Conservation (phyloP, 352 stramenopile genomes). For the Globisporangium cylindrosporum region DNA sequence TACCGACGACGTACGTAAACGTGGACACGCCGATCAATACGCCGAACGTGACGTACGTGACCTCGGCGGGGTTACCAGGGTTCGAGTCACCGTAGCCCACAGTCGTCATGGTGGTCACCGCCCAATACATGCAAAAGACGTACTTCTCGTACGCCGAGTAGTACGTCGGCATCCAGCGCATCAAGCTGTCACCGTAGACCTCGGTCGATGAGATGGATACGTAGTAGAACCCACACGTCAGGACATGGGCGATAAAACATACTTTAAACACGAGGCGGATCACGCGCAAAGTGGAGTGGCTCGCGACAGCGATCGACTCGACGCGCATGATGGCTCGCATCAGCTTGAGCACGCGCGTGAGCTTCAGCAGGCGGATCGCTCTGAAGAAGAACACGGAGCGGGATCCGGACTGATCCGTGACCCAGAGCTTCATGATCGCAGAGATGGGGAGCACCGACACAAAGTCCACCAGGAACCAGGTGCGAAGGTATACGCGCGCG, state of each 20-base stretch:
- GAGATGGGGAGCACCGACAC: slow-evolving; percentile 60
- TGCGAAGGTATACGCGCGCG: slow-evolving; percentile 46
- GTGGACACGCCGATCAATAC: slow-evolving; percentile 63
- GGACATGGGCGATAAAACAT: slow-evolving; percentile 54
- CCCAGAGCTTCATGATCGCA: slow-evolving; percentile 25
- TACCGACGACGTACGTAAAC: slow-evolving; percentile 79
- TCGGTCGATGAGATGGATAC: slow-evolving; percentile 33
- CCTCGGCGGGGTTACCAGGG: slow-evolving; percentile 53
- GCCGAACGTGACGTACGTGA: slow-evolving; percentile 48
- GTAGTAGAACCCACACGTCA: slow-evolving; percentile 67
- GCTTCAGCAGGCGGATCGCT: slow-evolving; percentile 77
- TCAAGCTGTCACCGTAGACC: slow-evolving; percentile 29
- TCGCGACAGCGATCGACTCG: slow-evolving; percentile 42
- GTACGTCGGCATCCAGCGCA: slow-evolving; percentile 24
- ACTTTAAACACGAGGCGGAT: slow-evolving; percentile 60
- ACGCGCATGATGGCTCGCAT: slow-evolving; percentile 58
- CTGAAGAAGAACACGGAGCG: slow-evolving; percentile 56
- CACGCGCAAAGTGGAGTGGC: slow-evolving; percentile 54
- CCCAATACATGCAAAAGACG: slow-evolving; percentile 74
- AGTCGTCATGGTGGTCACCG: slow-evolving; percentile 77
- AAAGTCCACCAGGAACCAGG: slow-evolving; percentile 75
- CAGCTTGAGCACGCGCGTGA: slow-evolving; percentile 86
- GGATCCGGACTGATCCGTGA: slow-evolving; percentile 11
- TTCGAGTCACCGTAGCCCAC: slow-evolving; percentile 72
- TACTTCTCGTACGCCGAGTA: slow-evolving; percentile 56